These are phyloP conservation scores for Ceratorhiza oryzae-sativae DNA, from an alignment of 1,284 basidiomycete genomes.

Conservation along the genomic window DNA sequence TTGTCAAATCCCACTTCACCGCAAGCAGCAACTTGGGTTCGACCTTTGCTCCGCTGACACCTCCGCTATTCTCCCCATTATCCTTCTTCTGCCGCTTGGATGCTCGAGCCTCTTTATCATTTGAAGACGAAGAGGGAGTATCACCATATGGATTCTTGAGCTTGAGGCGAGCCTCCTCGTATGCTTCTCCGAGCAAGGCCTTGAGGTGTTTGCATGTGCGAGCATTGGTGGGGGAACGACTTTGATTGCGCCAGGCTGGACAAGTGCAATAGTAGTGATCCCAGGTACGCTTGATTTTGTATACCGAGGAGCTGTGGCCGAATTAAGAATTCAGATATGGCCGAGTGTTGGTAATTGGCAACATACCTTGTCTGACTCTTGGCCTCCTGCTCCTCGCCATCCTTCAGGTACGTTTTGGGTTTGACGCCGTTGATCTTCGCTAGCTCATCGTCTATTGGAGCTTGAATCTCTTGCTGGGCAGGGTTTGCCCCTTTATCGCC, in stretches of 20 bases:
- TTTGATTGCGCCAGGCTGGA: constrained; percentile 56
- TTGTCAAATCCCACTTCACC: constrained; percentile 65
- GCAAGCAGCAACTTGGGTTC: constrained; percentile 63
- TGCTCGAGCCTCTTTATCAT: constrained; percentile 43
- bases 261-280: constrained; percentile 61
- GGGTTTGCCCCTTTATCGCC: not conserved
- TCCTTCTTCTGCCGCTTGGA: constrained; percentile 34
- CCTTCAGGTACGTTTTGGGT: constrained; percentile 54
- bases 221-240: constrained; percentile 59
- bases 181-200: constrained; percentile 63
- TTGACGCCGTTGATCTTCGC: constrained; percentile 58
- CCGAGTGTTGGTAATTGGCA: too few relatives aligned
- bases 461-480: not conserved
- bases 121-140: constrained; percentile 44
- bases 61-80: constrained; percentile 31
- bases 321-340: not conserved
- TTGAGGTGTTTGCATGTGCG: constrained; percentile 70
- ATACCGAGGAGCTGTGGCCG: constrained; percentile 54
- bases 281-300: constrained; percentile 61
- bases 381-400: constrained; percentile 57
- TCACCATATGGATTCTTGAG: constrained; percentile 58
- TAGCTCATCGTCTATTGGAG: constrained; percentile 51
- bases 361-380: constrained; percentile 55
- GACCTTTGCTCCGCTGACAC: constrained; percentile 39
- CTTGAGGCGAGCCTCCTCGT: constrained; percentile 59